Evolutionary conservation across 2,329 filamentous ascomycete genomes (phyloP).

Genomic region (Fusarium verticillioides): DNA sequence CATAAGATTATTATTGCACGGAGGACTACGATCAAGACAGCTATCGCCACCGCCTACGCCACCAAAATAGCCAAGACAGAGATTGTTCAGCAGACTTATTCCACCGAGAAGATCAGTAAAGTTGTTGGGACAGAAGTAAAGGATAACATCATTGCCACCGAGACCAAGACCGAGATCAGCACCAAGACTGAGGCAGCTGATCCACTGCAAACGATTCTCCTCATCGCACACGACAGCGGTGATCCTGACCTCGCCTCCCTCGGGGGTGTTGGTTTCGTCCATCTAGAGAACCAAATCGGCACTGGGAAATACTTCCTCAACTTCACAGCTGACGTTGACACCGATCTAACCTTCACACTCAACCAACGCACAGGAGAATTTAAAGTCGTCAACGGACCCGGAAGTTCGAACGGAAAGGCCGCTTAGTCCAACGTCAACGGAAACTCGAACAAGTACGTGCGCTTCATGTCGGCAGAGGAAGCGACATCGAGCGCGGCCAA

Average conservation of each 20-base stretch:
- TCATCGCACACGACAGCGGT: background rate
- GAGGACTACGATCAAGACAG: no score
- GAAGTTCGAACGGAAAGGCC: background rate
- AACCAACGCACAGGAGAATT: background rate
- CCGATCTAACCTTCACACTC: background rate
- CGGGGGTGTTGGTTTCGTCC: background rate
- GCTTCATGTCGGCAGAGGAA: background rate
- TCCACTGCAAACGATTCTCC: background rate
- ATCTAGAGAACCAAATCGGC: background rate
- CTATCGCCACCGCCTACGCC: no score
- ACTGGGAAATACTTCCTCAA: background rate
- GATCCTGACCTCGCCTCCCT: background rate
- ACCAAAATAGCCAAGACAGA: no score
- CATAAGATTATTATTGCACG: no score
- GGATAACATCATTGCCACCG: background rate
- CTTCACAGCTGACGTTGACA: background rate
- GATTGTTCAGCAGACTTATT: no score
- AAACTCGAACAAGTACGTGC: background rate
- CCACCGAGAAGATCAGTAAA: background rate
- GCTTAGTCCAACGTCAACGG: background rate
- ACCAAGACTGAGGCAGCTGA: background rate
- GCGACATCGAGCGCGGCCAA: background rate
- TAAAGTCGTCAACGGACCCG: background rate
- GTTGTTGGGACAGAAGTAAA: background rate
- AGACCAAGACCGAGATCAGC: background rate